These are phyloP conservation scores for Cnidoscolus chayamansa DNA, from an alignment of 441 rosid species.

Conservation along the genomic window DNA sequence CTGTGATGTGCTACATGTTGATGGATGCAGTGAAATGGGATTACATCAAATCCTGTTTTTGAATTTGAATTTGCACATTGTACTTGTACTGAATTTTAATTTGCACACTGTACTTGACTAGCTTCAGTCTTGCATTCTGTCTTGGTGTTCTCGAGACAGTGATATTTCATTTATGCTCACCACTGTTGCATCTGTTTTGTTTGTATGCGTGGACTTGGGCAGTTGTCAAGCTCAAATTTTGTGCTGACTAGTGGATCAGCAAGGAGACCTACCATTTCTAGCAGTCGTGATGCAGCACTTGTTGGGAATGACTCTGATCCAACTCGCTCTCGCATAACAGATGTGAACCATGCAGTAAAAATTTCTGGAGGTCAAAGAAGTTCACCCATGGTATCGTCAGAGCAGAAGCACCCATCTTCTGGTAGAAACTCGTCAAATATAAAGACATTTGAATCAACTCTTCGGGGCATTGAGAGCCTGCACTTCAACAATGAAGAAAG, in stretches of 20 bases:
- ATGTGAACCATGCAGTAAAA: slow-evolving; percentile 51
- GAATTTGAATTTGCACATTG: too few species aligned
- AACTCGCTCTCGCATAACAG: slow-evolving; percentile 38
- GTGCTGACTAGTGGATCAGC: slow-evolving; percentile 49
- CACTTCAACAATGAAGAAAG: slow-evolving; percentile 51
- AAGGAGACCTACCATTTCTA: slow-evolving; percentile 51
- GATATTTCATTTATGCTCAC: not conserved
- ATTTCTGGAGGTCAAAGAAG: slow-evolving; percentile 51
- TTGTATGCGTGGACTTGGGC: slow-evolving; percentile 25
- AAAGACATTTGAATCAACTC: slow-evolving; percentile 66
- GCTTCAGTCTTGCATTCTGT: not conserved
- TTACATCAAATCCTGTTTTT: too few species aligned
- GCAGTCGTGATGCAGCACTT: slow-evolving; percentile 50
- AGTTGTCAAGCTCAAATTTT: slow-evolving; percentile 55
- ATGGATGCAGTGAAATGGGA: too few species aligned
- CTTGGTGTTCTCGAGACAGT: not conserved
- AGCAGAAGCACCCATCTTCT: slow-evolving; percentile 52
- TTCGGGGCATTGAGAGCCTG: slow-evolving; percentile 77
- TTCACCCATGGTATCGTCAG: slow-evolving; percentile 57
- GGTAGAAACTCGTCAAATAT: slow-evolving; percentile 47
- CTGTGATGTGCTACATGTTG: not conserved
- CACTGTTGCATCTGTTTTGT: slow-evolving; percentile 3
- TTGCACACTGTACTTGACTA: not conserved
- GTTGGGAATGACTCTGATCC: slow-evolving; percentile 47
- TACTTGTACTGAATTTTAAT: not conserved